Evolutionary conservation across 2,329 filamentous ascomycete species (phyloP), one percentile per base, ranked within the genome.

Genomic region (Aspergillus sp.): DNA sequence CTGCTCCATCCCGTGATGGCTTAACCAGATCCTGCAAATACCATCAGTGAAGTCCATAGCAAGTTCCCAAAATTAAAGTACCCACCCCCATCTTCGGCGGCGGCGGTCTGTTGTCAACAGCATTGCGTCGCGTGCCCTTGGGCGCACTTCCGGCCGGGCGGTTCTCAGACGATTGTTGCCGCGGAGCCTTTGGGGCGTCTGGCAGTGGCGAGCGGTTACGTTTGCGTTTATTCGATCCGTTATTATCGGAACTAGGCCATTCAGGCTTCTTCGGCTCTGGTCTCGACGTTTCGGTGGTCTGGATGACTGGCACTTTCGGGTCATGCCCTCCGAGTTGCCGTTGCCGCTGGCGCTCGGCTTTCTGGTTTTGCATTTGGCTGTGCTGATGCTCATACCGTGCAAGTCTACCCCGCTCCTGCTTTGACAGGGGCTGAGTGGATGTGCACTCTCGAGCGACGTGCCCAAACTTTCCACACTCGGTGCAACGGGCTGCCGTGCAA

Each of bases 321-420:
- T 63, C 60, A 44, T 68, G 64, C 5, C 57, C 58, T 22, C 60
- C 63, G 26, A 66, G 49, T 30, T 68, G 63, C 29, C 49, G 58
- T 28, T 57, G 48, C 13, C 57, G 58, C 35, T 60, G 60, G 25
- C 53, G 53, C 32, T 66, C 60, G 1, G 51, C 34, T 25, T 49
- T 55, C 17, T 51, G 49, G 28, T 60, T 58, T 30, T 59, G 50
- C 10, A 47, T 32, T 8, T 47, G 44, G 12, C 50, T 46, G 39
- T 58, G 59, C 3, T 51, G 45, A 13, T 44, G 36, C 39, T 69
- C 66, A 31, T 63, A 53, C 29, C 48, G 51, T 7, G 44, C 40
- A 25, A 68, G 49, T 26, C 46, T 51, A 11, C 40, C 37, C 37
- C 57, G 61, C 31, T 64, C 53, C 16, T 47, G 45, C 34, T 56